Percentiles rank a stretch among this genome's conserved stretches.
Conservation (phyloP, 306 rosid genomes). For the Prunus fruticosa region DNA sequence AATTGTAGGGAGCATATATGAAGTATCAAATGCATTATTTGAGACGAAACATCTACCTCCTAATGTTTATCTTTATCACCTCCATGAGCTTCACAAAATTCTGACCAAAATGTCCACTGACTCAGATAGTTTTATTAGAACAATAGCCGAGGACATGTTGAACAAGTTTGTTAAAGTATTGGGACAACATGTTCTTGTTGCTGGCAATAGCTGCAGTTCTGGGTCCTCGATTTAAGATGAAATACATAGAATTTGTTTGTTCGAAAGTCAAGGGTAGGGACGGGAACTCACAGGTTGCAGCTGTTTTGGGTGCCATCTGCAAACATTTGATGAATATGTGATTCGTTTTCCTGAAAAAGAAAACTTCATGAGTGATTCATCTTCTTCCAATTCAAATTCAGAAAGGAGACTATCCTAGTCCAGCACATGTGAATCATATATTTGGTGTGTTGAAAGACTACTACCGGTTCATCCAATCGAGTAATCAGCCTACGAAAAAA, state of each 20-base stretch:
- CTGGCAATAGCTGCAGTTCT: conserved; percentile 16
- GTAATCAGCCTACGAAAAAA: neutral
- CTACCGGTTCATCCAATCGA: neutral
- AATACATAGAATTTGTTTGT: conserved; percentile 4
- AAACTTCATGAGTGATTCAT: neutral
- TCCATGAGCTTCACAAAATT: neutral
- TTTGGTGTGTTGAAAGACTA: neutral
- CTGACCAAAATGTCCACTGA: neutral
- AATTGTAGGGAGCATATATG: conserved; percentile 1
- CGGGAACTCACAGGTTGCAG: neutral
- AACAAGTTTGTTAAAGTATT: conserved; percentile 1
- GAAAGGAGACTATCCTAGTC: neutral
- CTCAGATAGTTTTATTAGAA: neutral
- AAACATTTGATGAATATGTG: conserved; percentile 7
- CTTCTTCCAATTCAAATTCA: conserved; percentile 7
- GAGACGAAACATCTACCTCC: conserved; percentile 2
- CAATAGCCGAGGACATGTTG: neutral
- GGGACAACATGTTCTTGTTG: conserved; percentile 13
- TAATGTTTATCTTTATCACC: conserved; percentile 8
- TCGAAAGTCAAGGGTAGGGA: neutral
- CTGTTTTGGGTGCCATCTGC: neutral
- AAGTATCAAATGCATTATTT: conserved; percentile 7
- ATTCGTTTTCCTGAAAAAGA: neutral
- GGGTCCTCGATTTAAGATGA: conserved; percentile 19
- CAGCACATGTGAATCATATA: neutral